phyloP scores from a whole-genome alignment of 148 eudicot species.

The Euryodendron excelsum region DNA sequence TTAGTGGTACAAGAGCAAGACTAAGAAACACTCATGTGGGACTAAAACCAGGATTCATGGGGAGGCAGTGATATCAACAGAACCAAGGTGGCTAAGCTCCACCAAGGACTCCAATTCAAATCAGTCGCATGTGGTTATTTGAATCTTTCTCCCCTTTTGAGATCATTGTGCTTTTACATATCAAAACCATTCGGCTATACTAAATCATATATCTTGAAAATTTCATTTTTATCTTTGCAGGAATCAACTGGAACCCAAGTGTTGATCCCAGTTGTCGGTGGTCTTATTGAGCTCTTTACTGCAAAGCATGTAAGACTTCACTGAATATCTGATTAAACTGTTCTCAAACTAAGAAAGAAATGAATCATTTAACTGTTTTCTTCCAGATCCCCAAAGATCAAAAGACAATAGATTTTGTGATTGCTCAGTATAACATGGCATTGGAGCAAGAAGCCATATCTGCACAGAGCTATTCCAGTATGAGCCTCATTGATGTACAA shows the following conservation, averaged over 20 bases:
- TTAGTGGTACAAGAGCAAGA: not conserved
- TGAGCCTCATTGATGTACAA: constrained; percentile 26
- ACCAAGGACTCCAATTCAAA: constrained; percentile 29
- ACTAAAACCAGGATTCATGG: constrained; percentile 66
- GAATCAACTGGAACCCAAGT: constrained; percentile 56
- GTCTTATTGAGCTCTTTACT: constrained; percentile 77
- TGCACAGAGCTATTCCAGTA: constrained; percentile 17
- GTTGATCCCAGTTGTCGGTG: constrained; percentile 72
- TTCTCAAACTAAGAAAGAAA: not conserved
- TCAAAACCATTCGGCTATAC: not conserved
- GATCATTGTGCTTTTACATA: too few species aligned
- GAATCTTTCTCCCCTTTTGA: not conserved
- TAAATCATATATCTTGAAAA: not conserved
- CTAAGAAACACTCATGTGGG: not conserved
- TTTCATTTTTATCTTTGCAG: constrained; percentile 27
- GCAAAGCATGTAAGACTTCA: constrained; percentile 50
- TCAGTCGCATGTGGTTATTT: constrained; percentile 27
- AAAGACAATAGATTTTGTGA: constrained; percentile 42
- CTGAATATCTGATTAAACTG: not conserved
- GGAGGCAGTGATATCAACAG: constrained; percentile 60
- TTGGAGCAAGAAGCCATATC: constrained; percentile 31
- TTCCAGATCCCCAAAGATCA: constrained; percentile 59
- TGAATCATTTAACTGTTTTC: not conserved
- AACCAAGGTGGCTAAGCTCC: constrained; percentile 53
- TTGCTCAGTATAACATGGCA: constrained; percentile 28